A percentile compares a stretch with the other conserved stretches of the same genome.
Evolutionary conservation across 2,329 filamentous ascomycete species (phyloP).

Genomic region (Colletotrichum coccodes): DNA sequence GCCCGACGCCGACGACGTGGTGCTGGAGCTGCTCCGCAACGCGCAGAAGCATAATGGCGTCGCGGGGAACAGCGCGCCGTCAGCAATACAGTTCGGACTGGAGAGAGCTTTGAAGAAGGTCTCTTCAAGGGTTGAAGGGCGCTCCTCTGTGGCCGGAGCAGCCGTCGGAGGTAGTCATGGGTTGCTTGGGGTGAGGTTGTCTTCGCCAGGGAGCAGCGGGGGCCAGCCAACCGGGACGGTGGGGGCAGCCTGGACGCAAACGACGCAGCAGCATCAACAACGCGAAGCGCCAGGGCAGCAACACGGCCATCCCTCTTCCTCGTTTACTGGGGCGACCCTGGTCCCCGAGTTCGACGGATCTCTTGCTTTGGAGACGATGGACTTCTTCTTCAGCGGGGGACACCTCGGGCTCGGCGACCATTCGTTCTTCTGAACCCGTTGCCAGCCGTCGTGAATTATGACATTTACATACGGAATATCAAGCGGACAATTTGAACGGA

Average conservation of each 20-base stretch:
- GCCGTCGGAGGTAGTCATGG: neutral
- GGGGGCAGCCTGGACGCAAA: constrained; percentile 1
- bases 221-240: neutral
- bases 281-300: neutral
- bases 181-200: neutral
- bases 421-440: constrained; percentile 25
- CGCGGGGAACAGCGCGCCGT: constrained; percentile 22
- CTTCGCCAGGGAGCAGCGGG: neutral
- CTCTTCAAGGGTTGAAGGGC: constrained; percentile 8
- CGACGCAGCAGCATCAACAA: constrained; percentile 1
- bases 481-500: too few species aligned
- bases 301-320: constrained; percentile 1
- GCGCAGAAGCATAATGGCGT: constrained; percentile 27
- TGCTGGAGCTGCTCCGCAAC: constrained; percentile 17
- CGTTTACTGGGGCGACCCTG: constrained; percentile 13
- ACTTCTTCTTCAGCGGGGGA: constrained; percentile 28
- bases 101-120: constrained; percentile 30
- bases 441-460: neutral
- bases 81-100: constrained; percentile 28
- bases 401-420: constrained; percentile 31
- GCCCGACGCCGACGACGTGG: constrained; percentile 7
- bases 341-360: constrained; percentile 22
- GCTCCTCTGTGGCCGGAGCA: neutral
- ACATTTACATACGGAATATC: neutral
- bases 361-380: constrained; percentile 27